phyloP scores from a whole-genome alignment of 1,139 yeast species.

The Suhomyces atakaporum region DNA sequence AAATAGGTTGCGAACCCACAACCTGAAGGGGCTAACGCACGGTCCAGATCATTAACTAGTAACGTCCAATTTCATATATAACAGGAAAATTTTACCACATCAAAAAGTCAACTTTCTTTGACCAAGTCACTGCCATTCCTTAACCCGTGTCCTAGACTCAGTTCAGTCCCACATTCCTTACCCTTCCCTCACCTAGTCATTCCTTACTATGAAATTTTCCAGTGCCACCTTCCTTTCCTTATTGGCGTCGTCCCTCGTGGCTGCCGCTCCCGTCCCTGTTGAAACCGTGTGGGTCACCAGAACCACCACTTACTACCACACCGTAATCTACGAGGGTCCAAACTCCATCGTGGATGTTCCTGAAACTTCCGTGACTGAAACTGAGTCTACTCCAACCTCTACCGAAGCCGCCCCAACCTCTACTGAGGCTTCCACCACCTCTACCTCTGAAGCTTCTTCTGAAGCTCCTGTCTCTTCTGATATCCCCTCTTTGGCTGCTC shows the following conservation, averaged over 20 bases:
- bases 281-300: slow-evolving; percentile 16
- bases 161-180: slow-evolving; percentile 1
- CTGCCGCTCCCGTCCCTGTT: slow-evolving; percentile 27
- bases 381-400: slow-evolving; percentile 3
- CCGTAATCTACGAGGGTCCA: slow-evolving; percentile 15
- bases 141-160: slow-evolving; percentile 2
- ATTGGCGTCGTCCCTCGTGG: slow-evolving; percentile 14
- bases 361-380: slow-evolving; percentile 7
- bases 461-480: slow-evolving; percentile 5
- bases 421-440: slow-evolving; percentile 3
- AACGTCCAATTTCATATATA: neutral
- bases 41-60: slow-evolving; percentile 1
- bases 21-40: neutral
- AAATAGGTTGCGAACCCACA: neutral
- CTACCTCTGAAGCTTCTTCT: slow-evolving; percentile 9
- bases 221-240: slow-evolving; percentile 16
- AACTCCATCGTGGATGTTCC: slow-evolving; percentile 1
- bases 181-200: slow-evolving; percentile 7
- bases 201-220: slow-evolving; percentile 18
- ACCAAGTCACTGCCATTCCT: slow-evolving; percentile 10
- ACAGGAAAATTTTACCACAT: neutral
- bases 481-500: neutral
- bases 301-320: slow-evolving; percentile 15
- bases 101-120: neutral
- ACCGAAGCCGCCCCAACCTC: slow-evolving; percentile 8